Evolutionary conservation across 1,139 yeast genomes (phyloP).

Genomic region (Williopsis jadinii): DNA sequence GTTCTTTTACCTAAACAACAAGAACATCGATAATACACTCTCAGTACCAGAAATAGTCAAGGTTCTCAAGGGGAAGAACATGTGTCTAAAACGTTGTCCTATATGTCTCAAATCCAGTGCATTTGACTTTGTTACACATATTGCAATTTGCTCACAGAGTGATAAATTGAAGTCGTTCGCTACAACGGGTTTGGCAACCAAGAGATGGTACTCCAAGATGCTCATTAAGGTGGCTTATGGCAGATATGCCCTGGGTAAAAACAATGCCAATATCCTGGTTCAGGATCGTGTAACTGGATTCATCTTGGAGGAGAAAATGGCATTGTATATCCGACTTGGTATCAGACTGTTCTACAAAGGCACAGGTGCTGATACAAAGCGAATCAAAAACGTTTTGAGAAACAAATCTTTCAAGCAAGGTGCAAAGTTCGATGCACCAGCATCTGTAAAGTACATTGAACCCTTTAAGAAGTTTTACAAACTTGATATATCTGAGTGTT

Average conservation of each 20-base stretch:
- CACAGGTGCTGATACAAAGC: slow-evolving; percentile 47
- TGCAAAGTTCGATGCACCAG: slow-evolving; percentile 64
- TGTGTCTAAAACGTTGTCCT: slow-evolving; percentile 47
- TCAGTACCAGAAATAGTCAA: slow-evolving; percentile 50
- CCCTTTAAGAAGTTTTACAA: slow-evolving; percentile 80
- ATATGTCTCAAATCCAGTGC: slow-evolving; percentile 58
- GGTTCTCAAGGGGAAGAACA: slow-evolving; percentile 26
- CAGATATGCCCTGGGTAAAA: slow-evolving; percentile 77
- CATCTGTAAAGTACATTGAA: slow-evolving; percentile 58
- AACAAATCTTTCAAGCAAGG: slow-evolving; percentile 79
- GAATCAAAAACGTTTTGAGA: slow-evolving; percentile 51
- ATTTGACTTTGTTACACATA: slow-evolving; percentile 72
- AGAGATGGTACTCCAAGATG: slow-evolving; percentile 82
- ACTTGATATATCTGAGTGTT: slow-evolving; percentile 66
- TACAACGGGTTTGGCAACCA: slow-evolving; percentile 75
- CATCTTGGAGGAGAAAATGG: slow-evolving; percentile 87
- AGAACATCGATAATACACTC: slow-evolving; percentile 17
- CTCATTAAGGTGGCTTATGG: slow-evolving; percentile 85
- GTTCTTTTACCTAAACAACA: slow-evolving; percentile 13
- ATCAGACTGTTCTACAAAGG: slow-evolving; percentile 80
- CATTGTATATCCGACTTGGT: slow-evolving; percentile 80
- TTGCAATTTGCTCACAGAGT: slow-evolving; percentile 83
- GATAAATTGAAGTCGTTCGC: slow-evolving; percentile 67
- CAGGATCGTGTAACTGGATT: slow-evolving; percentile 88
- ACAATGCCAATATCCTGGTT: slow-evolving; percentile 88